Percentiles rank a stretch among this genome's conserved stretches.
These are phyloP conservation scores for Fusarium dlaminii DNA, from an alignment of 2,329 filamentous ascomycete species.

Conservation along the genomic window DNA sequence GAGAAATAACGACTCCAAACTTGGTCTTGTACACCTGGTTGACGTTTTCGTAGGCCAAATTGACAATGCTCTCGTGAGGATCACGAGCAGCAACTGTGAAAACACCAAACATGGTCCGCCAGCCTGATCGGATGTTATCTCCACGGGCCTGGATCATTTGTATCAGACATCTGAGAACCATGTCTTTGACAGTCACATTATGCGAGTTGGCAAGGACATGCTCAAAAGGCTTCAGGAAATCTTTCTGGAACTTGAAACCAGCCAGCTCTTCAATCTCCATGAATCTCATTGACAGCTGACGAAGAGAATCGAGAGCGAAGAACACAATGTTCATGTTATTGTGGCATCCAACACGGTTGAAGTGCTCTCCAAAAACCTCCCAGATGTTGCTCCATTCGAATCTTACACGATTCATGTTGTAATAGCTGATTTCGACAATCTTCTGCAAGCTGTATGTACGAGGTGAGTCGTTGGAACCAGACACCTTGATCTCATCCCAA, in stretches of 20 bases:
- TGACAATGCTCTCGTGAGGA: constrained; percentile 94
- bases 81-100: constrained; percentile 96
- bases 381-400: constrained; percentile 99
- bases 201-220: constrained; percentile 95
- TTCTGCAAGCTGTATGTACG: constrained; percentile 98
- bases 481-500: constrained; percentile 99
- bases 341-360: constrained; percentile 97
- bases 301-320: constrained; percentile 93
- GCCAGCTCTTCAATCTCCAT: constrained; percentile 98
- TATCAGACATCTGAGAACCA: constrained; percentile 93
- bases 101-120: constrained; percentile 99
- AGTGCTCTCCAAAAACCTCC: constrained; percentile 97
- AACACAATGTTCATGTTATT: constrained; percentile 97
- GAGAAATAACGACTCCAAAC: constrained; percentile 94
- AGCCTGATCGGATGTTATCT: constrained; percentile 96
- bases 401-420: constrained; percentile 98
- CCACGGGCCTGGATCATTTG: constrained; percentile 99
- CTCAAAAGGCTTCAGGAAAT: constrained; percentile 98
- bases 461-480: constrained; percentile 93
- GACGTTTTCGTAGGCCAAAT: constrained; percentile 96
- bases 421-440: constrained; percentile 98
- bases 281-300: constrained; percentile 97
- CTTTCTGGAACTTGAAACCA: constrained; percentile 99
- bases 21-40: constrained; percentile 94
- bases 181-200: constrained; percentile 93